Percentiles rank a stretch among this genome's conserved stretches.
phyloP scores from a whole-genome alignment of 2,329 filamentous ascomycete genomes.

The Xylaria sp. region DNA sequence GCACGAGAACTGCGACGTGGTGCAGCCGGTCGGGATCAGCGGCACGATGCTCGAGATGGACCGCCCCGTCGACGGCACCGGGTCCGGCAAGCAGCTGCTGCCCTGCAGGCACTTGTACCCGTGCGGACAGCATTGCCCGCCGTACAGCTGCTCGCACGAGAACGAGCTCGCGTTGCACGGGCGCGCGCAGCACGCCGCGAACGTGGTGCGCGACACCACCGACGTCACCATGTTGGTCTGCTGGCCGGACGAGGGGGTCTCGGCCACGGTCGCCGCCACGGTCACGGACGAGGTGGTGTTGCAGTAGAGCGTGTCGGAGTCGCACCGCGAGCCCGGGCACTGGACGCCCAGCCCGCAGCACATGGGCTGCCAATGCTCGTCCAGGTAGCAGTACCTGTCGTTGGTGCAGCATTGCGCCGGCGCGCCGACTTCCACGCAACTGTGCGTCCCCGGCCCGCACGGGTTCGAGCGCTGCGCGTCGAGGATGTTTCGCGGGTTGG shows the following conservation, averaged over 20 bases:
- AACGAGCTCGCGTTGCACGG: constrained; percentile 44
- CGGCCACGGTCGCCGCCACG: constrained; percentile 3
- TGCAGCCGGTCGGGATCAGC: constrained; percentile 50
- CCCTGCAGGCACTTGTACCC: constrained; percentile 49
- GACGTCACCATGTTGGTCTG: constrained; percentile 1
- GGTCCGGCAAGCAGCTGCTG: constrained; percentile 43
- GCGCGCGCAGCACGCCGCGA: constrained; percentile 32
- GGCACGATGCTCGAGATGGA: constrained; percentile 40
- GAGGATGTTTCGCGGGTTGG: neutral
- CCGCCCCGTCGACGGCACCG: constrained; percentile 27
- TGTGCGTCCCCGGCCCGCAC: constrained; percentile 29
- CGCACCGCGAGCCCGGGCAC: constrained; percentile 29
- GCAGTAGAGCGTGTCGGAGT: constrained; percentile 25
- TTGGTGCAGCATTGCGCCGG: constrained; percentile 32
- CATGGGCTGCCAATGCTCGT: constrained; percentile 22
- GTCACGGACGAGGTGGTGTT: constrained; percentile 27
- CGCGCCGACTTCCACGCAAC: constrained; percentile 31
- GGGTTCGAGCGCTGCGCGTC: constrained; percentile 15
- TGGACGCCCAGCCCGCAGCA: constrained; percentile 33
- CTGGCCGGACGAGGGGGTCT: neutral
- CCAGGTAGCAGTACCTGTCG: constrained; percentile 36
- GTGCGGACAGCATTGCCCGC: constrained; percentile 57
- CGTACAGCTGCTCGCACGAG: constrained; percentile 50
- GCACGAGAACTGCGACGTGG: constrained; percentile 52
- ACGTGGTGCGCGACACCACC: neutral